Evolutionary conservation across 805 yeast species (phyloP), one percentile per base, ranked within the genome.

Genomic region (Candida peoriensis): DNA sequence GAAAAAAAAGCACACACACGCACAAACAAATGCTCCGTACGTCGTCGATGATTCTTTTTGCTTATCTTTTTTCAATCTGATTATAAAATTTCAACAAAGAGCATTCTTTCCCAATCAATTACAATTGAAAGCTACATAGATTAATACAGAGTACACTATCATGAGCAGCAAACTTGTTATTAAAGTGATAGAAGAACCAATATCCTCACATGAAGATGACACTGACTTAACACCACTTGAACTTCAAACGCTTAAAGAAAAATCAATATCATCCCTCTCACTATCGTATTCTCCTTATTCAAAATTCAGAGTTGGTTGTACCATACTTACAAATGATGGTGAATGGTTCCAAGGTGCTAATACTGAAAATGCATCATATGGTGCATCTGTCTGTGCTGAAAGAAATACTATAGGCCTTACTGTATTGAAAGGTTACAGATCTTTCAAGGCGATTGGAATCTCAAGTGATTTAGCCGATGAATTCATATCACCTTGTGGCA

Each of bases 281-380:
- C 46, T 58, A 13, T 63, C 76, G 1, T 72, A 73, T 46, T 57
- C 69, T 10, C 78, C 78, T 3, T 73, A 67, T 39, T 66, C 72
- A 6, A 53, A 60, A 9, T 67, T 66, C 44, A 43, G 86, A 33
- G 98, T 90, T 2, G 97, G 97, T 0, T 85, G 95, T 35, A 74
- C 80, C 4, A 48, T 90, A 2, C 51, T 85, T 17, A 67, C 86
- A 1, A 56, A 52, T 0, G 53, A 63, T 8, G 82, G 75, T 3
- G 61, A 61, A 14, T 64, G 54, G 28, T 60, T 81, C 17, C 52
- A 60, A 10, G 98, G 97, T 5, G 95, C 95, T 26, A 90, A 90
- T 47, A 78, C 93, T 19, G 98, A 90, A 55, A 93, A 90, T 55
- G 97, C 97, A 3, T 77, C 93, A 32, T 89, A 84, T 52, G 94